Base-by-base conservation (phyloP, 108 stramenopile genomes). In the Cyclotella choctawhatcheeana region DNA sequence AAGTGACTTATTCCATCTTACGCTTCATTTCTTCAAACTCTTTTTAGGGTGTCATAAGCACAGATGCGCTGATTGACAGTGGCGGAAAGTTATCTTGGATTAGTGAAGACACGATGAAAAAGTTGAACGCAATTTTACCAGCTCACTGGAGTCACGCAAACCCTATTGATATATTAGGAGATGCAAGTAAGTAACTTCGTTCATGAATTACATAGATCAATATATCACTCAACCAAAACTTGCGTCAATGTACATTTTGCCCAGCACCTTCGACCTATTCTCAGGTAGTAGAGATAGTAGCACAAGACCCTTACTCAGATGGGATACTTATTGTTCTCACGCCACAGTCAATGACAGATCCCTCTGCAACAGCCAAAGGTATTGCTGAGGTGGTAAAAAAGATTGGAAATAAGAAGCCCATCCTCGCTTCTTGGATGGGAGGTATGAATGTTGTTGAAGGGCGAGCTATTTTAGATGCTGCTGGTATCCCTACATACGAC, bases 301-400 rank as follows among this genome's bases (percentile, higher is more conserved):
- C 73, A 4, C 30, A 63, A 51, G 64, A 79, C 35, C 8, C 40
- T 10, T 60, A 37, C 32, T 67, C 58, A 3, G 74, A 81, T 70
- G 80, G 80, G 24, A 64, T 76, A 12, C 44, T 81, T 2, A 64
- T 81, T 13, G 59, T 81, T n/a, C 50, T 81, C 0, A 81, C 80
- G 48, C 80, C 80, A 21, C 80, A 81, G 34, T 58, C 69, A 0
- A 81, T 81, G 80, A 81, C 80, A 5, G 69, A 81, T 58, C 73
- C 79, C 8, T 56, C 67, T 26, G 55, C 58, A 64, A 72, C 70
- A 21, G 79, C 79, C 3, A 31, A 40, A 56, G 67, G 51, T n/a
- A 66, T 80, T 26, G 73, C 73, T 18, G 60, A 69, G 34, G 62
- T 80, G 17, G 66, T 60, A 18, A 64, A 54, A 26, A 78, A 60